Evolutionary conservation across 352 stramenopile species (phyloP), one percentile per base, ranked within the genome.

Genomic region (Globisporangium orthogonon): DNA sequence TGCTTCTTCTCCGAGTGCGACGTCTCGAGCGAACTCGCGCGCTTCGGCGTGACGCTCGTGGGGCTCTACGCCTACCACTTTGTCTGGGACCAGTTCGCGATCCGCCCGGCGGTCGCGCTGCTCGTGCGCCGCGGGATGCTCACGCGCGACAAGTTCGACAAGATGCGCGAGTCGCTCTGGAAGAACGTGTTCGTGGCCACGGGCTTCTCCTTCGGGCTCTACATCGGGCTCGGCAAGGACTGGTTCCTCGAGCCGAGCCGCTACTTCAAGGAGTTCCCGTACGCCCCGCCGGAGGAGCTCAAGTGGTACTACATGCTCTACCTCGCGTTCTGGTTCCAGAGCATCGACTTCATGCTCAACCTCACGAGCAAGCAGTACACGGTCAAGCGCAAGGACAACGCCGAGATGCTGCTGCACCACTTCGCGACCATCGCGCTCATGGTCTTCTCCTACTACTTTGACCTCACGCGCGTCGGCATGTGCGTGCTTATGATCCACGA

Each of bases 281-380:
- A 66, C 44, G 47, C 55, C 23, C 51, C 76, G 45, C 71, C 63
- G 40, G 82, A 91, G 70, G 33, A 44, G 10, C 62, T 83, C 57
- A 77, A 75, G 63, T 91, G 82, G 82, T 87, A 91, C 76, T 91
- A 91, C 69, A 89, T 89, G 78, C 76, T 89, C 64, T 91, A 91
- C 71, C 71, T 90, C 50, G 65, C 72, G 60, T 91, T 85, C 63
- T 91, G 82, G 82, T 57, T 91, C 62, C 82, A 91, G 68, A 82
- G 78, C 65, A 82, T 89, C 61, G 82, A 90, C 69, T 89, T 89
- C 52, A 87, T 91, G 79, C 82, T 91, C 51, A 87, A 83, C 58
- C 31, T 91, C 56, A 86, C 82, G 57, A 89, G 86, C 68, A 83
- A 76, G 17, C 79, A 91, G 67, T 91, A 91, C 69, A 75, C 67